phyloP scores from a whole-genome alignment of 2,329 filamentous ascomycete genomes.

The Orbilia ellipsospora region DNA sequence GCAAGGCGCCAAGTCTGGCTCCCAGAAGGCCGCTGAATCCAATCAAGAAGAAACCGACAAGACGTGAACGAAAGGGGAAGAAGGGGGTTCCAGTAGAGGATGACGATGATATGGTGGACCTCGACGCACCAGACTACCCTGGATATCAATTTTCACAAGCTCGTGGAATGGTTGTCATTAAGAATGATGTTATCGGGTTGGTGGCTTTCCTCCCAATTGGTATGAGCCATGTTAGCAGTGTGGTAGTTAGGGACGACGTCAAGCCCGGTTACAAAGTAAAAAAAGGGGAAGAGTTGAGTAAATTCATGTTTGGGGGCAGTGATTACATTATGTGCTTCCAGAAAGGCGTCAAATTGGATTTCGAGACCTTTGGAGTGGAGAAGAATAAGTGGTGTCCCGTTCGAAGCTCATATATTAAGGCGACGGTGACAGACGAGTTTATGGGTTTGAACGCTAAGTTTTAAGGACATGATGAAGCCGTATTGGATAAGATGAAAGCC shows the following conservation, averaged over 20 bases:
- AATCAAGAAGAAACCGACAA: constrained; percentile 13
- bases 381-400: constrained; percentile 29
- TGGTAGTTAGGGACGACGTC: constrained; percentile 60
- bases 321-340: constrained; percentile 64
- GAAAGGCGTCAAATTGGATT: constrained; percentile 55
- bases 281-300: constrained; percentile 65
- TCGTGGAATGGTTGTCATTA: constrained; percentile 63
- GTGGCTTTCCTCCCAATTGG: constrained; percentile 65
- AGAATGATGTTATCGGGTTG: constrained; percentile 61
- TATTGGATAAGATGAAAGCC: background rate
- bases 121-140: constrained; percentile 61
- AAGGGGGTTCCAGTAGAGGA: constrained; percentile 11
- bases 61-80: constrained; percentile 1
- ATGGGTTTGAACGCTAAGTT: background rate
- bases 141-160: constrained; percentile 64
- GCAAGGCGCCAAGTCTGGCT: constrained; percentile 35
- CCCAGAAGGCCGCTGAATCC: constrained; percentile 38
- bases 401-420: constrained; percentile 27
- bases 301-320: constrained; percentile 65
- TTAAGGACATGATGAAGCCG: background rate
- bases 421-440: constrained; percentile 9
- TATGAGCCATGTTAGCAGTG: constrained; percentile 65
- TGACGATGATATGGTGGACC: constrained; percentile 48
- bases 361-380: constrained; percentile 27
- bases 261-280: constrained; percentile 55